Base-by-base conservation (phyloP, 768 basidiomycete species). In the Podaxis sp. region DNA sequence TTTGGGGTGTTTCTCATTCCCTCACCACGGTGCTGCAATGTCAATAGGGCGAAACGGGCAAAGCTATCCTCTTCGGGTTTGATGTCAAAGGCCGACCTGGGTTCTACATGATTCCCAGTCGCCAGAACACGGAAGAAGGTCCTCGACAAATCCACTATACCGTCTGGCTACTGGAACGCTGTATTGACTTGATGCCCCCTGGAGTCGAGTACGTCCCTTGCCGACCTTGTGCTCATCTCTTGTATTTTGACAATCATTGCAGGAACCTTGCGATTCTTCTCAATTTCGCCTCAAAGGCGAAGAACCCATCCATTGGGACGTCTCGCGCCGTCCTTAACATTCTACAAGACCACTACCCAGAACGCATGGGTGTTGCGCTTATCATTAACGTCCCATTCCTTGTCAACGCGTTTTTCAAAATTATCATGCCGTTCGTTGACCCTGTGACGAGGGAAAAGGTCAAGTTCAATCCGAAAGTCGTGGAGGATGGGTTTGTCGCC, bases 371-470 rank as follows among this genome's bases (percentile, higher is more conserved):
- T 26, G 71, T 79, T 12, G 84, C 92, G 0, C 74, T 93, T 48
- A 85, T 94, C 68, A 79, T 88, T 63, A 91, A 95, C 68, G 81
- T 95, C n/a, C 93, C 94, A 3, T 94, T 86, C 77, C 71, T 92
- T 55, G 70, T 94, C 56, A 85, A 84, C 60, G 79, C 84, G 0
- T 93, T 94, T 75, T 89, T 86, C 80, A 92, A 88, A 67, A 73
- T 93, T 67, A 87, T 94, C 69, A 84, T 77, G 67, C 90, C 93
- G 1, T 88, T 95, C 70, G 84, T 95, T 57, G 94, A 96, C 74
- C 92, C 94, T 2, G 72, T 93, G 63, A 94, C 93, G 0, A 84
- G 87, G 33, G 73, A 81, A 39, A 92, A 93, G 74, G 80, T 92
- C 73, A 82, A 86, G 61, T 92, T 93, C 74, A 92, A 93, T 68